phyloP scores from a whole-genome alignment of 192 early-diverging fungal species.

The Glomus cerebriforme region DNA sequence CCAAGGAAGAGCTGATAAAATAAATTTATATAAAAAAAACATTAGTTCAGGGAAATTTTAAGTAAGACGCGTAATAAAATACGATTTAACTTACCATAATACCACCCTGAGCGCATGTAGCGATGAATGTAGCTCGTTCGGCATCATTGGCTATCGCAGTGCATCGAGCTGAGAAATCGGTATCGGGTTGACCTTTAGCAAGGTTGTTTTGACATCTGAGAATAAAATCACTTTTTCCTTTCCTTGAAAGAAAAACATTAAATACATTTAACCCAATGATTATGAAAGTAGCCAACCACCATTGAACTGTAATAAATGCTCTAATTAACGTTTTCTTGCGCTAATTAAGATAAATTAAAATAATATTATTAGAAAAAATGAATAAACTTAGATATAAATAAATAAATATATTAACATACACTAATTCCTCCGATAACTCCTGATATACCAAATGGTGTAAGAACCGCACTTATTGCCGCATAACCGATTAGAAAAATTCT shows the following conservation, averaged over 20 bases:
- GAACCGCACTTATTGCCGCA: background rate
- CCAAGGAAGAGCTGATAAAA: background rate
- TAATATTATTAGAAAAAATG: background rate
- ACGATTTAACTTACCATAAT: background rate
- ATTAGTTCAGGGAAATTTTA: background rate
- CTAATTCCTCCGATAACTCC: background rate
- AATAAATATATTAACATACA: background rate
- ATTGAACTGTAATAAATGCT: background rate
- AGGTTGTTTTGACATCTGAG: background rate
- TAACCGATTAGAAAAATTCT: background rate
- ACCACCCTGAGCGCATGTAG: background rate
- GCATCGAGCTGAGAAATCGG: background rate
- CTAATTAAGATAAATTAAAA: background rate
- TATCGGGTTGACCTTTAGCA: background rate
- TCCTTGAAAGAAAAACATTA: background rate
- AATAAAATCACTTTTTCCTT: background rate
- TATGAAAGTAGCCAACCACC: background rate
- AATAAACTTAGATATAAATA: background rate
- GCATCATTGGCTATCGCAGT: background rate
- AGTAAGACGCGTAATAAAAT: background rate
- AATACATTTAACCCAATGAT: background rate
- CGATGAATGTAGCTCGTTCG: background rate
- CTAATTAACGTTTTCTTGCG: background rate
- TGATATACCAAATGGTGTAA: background rate
- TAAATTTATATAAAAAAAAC: background rate